phyloP scores from a whole-genome alignment of 306 rosid species.

The Glycine tomentella region DNA sequence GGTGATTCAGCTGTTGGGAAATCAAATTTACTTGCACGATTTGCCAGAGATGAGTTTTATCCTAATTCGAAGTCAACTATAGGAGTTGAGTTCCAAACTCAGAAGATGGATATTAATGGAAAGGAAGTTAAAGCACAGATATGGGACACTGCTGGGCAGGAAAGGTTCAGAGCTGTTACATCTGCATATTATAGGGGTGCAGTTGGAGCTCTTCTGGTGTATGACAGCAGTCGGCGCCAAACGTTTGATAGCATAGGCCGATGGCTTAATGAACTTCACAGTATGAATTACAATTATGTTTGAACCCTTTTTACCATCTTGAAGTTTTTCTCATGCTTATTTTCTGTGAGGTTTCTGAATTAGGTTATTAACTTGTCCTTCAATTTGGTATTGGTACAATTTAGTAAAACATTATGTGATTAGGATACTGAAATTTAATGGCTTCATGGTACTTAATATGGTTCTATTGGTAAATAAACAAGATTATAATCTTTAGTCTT shows the following conservation, averaged over 20 bases:
- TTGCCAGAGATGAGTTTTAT: conserved; percentile 92
- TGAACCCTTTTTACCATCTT: not conserved
- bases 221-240: conserved; percentile 85
- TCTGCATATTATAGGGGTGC: conserved; percentile 95
- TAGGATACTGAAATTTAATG: conserved; percentile 8
- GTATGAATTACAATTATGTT: conserved; percentile 56
- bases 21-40: conserved; percentile 90
- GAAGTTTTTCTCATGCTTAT: conserved; percentile 34
- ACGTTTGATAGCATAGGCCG: conserved; percentile 86
- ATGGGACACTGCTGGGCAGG: conserved; percentile 97
- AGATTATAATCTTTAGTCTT: conserved; percentile 14
- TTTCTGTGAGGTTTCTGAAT: conserved; percentile 31
- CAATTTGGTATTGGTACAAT: not conserved
- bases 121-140: conserved; percentile 93
- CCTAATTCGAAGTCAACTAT: conserved; percentile 92
- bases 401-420: conserved; percentile 3
- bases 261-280: conserved; percentile 92
- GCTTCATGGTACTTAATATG: not conserved
- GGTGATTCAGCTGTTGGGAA: conserved; percentile 97
- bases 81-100: conserved; percentile 96
- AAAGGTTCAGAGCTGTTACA: conserved; percentile 92
- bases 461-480: not conserved
- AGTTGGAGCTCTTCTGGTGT: conserved; percentile 89
- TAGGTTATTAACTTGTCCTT: conserved; percentile 20
- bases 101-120: conserved; percentile 80